A percentile compares a stretch with the other conserved stretches of the same genome.
These are phyloP conservation scores for Fusarium oligoseptatum DNA, from an alignment of 2,329 filamentous ascomycete genomes.

Conservation along the genomic window DNA sequence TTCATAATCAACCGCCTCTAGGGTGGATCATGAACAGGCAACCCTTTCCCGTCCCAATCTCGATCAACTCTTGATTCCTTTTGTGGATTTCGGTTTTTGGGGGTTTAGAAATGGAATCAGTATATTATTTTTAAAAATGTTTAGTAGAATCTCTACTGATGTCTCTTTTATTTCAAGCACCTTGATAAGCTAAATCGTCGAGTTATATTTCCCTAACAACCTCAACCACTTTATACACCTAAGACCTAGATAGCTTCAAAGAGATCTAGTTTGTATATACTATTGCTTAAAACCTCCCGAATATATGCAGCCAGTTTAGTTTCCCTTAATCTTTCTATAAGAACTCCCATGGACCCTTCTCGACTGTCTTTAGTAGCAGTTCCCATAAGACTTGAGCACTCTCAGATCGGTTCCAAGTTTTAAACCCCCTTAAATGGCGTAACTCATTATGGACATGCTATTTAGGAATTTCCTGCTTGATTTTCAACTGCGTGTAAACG, in stretches of 20 bases:
- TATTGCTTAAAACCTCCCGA: accelerated
- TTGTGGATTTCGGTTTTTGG: too few species aligned
- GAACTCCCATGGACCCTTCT: background rate
- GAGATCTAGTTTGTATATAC: background rate
- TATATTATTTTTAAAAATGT: too few species aligned
- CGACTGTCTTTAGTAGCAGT: background rate
- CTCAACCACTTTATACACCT: background rate
- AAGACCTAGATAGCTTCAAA: background rate
- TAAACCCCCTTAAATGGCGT: background rate
- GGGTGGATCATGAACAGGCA: background rate
- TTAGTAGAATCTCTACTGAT: too few species aligned
- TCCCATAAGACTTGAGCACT: background rate
- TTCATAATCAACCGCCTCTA: background rate
- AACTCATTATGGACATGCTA: too few species aligned
- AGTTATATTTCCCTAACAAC: background rate
- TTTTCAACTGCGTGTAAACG: background rate
- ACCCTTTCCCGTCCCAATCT: background rate
- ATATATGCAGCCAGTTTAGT: background rate
- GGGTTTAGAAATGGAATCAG: too few species aligned
- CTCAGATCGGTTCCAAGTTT: background rate
- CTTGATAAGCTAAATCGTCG: background rate
- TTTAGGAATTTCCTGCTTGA: background rate
- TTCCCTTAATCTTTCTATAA: background rate
- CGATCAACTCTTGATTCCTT: too few species aligned
- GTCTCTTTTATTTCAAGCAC: too few species aligned